A percentile compares a stretch with the other conserved stretches of the same genome.
Conservation (phyloP, 2,329 filamentous ascomycete species). For the Drechmeria coniospora region DNA sequence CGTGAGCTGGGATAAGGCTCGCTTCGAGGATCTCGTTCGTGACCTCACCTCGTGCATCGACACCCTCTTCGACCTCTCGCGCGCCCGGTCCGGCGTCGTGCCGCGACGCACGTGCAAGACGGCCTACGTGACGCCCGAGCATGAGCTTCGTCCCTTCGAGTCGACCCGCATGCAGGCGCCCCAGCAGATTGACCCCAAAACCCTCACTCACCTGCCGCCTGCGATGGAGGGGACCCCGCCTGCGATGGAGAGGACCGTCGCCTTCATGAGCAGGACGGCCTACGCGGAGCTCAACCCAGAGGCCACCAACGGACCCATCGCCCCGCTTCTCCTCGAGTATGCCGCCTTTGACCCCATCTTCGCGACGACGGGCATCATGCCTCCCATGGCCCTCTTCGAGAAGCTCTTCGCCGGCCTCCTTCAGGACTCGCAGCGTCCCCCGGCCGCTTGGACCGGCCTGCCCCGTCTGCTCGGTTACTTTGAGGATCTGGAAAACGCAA, state of each 20-base stretch:
- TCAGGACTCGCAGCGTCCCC: constrained; percentile 33
- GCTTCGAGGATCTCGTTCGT: constrained; percentile 59
- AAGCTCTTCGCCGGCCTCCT: constrained; percentile 44
- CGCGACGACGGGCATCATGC: constrained; percentile 45
- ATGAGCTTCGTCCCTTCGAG: constrained; percentile 37
- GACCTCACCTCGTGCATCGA: constrained; percentile 68
- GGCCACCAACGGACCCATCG: constrained; percentile 28
- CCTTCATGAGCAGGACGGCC: constrained; percentile 32
- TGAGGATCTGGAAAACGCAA: constrained; percentile 54
- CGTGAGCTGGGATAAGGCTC: constrained; percentile 52
- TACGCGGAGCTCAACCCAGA: constrained; percentile 31
- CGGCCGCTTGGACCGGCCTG: constrained; percentile 43
- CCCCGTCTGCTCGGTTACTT: constrained; percentile 54
- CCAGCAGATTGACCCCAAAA: constrained; percentile 40
- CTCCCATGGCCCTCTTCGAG: constrained; percentile 49
- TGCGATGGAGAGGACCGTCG: constrained; percentile 27
- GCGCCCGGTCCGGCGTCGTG: constrained; percentile 36
- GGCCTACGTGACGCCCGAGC: constrained; percentile 21
- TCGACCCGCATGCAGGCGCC: constrained; percentile 47
- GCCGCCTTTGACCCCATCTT: constrained; percentile 49
- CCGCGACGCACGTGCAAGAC: constrained; percentile 15
- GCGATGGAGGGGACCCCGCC: constrained; percentile 20
- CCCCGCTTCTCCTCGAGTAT: constrained; percentile 55
- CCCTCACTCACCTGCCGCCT: constrained; percentile 32
- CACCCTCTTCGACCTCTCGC: constrained; percentile 61